Percentiles rank a stretch among this genome's conserved stretches.
Conservation (phyloP, 495 filamentous ascomycete species). For the Aspergillus panamensis region DNA sequence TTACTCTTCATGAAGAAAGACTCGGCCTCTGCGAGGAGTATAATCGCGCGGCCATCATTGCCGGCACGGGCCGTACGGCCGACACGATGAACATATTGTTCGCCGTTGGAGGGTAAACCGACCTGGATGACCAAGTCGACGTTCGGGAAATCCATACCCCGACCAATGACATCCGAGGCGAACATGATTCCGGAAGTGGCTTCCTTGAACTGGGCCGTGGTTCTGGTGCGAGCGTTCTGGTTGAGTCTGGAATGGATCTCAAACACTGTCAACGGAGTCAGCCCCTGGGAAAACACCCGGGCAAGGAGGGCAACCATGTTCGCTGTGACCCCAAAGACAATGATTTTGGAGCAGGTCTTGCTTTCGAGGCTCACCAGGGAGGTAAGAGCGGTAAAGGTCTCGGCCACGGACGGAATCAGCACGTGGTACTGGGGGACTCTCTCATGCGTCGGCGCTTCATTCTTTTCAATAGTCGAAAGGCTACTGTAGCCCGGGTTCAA, state of each 20-base stretch:
- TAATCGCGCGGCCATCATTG: constrained; percentile 63
- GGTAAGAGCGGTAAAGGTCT: constrained; percentile 51
- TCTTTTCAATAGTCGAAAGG: constrained; percentile 59
- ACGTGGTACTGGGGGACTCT: constrained; percentile 59
- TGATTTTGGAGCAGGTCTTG: constrained; percentile 54
- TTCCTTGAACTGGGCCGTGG: constrained; percentile 59
- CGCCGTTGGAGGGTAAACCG: constrained; percentile 64
- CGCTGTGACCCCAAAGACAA: constrained; percentile 66
- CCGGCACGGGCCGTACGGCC: constrained; percentile 68
- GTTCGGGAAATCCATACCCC: constrained; percentile 91
- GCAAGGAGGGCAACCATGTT: constrained; percentile 57
- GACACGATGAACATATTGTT: constrained; percentile 86
- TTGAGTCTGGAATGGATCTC: constrained; percentile 60
- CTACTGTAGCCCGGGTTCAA: constrained; percentile 53
- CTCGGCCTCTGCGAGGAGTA: constrained; percentile 58
- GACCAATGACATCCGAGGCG: constrained; percentile 67
- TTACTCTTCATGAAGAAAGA: constrained; percentile 56
- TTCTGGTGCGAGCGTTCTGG: constrained; percentile 53
- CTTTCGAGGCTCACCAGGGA: constrained; percentile 45
- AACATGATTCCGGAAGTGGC: constrained; percentile 55
- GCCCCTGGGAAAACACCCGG: constrained; percentile 43
- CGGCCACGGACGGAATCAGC: constrained; percentile 49
- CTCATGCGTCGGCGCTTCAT: constrained; percentile 59
- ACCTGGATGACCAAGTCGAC: constrained; percentile 89
- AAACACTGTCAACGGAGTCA: constrained; percentile 46